Percentiles rank a stretch among this genome's conserved stretches.
Evolutionary conservation across 768 basidiomycete species (phyloP).

Genomic region (Lyophyllum shimeji): DNA sequence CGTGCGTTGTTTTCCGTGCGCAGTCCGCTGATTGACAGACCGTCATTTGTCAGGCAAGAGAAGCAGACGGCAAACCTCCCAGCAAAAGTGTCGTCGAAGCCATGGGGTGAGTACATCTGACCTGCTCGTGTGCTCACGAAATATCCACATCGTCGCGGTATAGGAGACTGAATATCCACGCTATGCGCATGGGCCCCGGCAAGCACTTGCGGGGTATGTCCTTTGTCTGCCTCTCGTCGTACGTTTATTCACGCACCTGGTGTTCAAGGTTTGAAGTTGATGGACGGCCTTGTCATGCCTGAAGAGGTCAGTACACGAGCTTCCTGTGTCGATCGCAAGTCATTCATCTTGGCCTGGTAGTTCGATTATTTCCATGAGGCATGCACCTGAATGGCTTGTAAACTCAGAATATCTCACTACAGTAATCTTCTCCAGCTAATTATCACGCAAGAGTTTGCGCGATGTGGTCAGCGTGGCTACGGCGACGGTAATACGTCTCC

Average conservation of each 20-base stretch:
- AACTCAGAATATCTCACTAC: background rate
- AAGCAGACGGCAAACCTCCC: conserved; percentile 89
- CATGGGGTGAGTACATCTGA: conserved; percentile 51
- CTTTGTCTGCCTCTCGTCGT: background rate
- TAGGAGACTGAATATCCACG: conserved; percentile 72
- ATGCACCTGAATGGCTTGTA: no score
- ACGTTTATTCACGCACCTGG: background rate
- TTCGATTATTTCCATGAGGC: conserved; percentile 90
- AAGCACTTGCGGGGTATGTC: conserved; percentile 67
- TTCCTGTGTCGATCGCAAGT: background rate
- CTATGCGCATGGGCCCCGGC: conserved; percentile 93
- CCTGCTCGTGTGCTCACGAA: conserved; percentile 41
- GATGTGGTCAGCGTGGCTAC: conserved; percentile 75
- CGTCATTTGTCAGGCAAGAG: conserved; percentile 59
- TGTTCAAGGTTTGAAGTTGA: conserved; percentile 58
- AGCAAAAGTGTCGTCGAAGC: conserved; percentile 74
- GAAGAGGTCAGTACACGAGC: conserved; percentile 53
- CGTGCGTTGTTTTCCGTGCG: conserved; percentile 24
- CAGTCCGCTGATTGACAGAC: conserved; percentile 1
- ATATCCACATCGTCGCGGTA: background rate
- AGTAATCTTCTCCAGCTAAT: conserved; percentile 60
- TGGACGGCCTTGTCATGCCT: conserved; percentile 78
- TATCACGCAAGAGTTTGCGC: conserved; percentile 73
- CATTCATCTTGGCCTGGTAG: conserved; percentile 29
- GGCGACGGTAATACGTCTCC: conserved; percentile 55